These are phyloP conservation scores for Raffaelea albimanens DNA, from an alignment of 2,329 filamentous ascomycete species.

Conservation along the genomic window DNA sequence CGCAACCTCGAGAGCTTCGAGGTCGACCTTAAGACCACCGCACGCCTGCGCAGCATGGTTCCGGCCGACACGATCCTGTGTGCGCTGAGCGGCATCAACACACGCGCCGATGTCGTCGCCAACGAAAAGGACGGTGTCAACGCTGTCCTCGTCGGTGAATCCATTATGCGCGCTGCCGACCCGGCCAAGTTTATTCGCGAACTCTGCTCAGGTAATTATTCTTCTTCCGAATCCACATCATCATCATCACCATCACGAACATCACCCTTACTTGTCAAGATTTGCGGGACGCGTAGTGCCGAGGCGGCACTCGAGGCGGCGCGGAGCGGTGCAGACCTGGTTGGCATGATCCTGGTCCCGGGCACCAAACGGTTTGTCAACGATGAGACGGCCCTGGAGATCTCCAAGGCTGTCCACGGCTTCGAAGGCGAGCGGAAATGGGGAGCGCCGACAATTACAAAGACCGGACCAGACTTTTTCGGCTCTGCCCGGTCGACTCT, in stretches of 20 bases:
- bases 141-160: conserved; percentile 88
- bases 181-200: conserved; percentile 74
- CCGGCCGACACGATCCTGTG: conserved; percentile 80
- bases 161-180: conserved; percentile 84
- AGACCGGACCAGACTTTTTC: conserved; percentile 54
- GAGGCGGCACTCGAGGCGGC: conserved; percentile 75
- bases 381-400: conserved; percentile 67
- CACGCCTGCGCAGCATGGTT: conserved; percentile 77
- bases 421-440: conserved; percentile 6
- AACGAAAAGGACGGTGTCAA: conserved; percentile 86
- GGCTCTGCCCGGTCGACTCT: conserved; percentile 11
- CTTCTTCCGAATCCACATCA: background rate
- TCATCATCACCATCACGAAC: conserved; percentile 14
- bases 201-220: conserved; percentile 54
- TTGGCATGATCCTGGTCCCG: conserved; percentile 86
- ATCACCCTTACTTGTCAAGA: conserved; percentile 67
- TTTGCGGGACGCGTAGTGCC: conserved; percentile 80
- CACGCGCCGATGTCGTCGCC: conserved; percentile 75
- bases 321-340: conserved; percentile 78
- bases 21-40: conserved; percentile 88
- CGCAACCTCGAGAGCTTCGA: conserved; percentile 94
- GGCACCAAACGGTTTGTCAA: conserved; percentile 72
- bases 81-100: conserved; percentile 88
- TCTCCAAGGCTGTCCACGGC: conserved; percentile 67
- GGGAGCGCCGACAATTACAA: background rate